Conservation (phyloP, 1,139 yeast species). For the Blastobotrys indianensis region DNA sequence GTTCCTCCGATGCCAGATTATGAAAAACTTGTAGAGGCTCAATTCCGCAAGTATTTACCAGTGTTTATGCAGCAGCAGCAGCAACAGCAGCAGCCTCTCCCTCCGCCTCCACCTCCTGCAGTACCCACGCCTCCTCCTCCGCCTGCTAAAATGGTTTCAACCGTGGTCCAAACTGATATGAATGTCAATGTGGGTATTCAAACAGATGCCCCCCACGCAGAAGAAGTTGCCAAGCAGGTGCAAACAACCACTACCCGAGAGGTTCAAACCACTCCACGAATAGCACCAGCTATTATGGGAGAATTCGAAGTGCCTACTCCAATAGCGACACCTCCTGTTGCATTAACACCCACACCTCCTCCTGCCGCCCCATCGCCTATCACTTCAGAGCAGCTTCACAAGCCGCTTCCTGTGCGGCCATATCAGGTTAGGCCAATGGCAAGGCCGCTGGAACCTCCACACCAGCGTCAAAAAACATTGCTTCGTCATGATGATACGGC, state of each 20-base stretch:
- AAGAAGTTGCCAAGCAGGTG: too few relatives aligned
- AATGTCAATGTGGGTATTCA: conserved; percentile 20
- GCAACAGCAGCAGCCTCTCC: not conserved
- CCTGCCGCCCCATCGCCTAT: too few relatives aligned
- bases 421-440: conserved; percentile 2
- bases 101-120: not conserved
- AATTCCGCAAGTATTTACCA: not conserved
- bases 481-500: too few relatives aligned
- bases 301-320: too few relatives aligned
- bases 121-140: not conserved
- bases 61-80: conserved; percentile 1
- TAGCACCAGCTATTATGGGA: not conserved
- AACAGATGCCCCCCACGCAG: conserved; percentile 15
- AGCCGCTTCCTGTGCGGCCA: conserved; percentile 1
- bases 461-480: not conserved
- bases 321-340: too few relatives aligned
- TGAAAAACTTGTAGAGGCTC: too few relatives aligned
- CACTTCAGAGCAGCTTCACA: not conserved
- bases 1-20: conserved; percentile 2
- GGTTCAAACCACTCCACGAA: not conserved
- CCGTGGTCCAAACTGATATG: conserved; percentile 12
- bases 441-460: not conserved
- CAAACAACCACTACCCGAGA: not conserved
- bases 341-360: not conserved
- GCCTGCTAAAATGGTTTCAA: not conserved